These are phyloP conservation scores for Oligophagozyma castellii DNA, from an alignment of 1,139 yeast genomes.

Conservation along the genomic window DNA sequence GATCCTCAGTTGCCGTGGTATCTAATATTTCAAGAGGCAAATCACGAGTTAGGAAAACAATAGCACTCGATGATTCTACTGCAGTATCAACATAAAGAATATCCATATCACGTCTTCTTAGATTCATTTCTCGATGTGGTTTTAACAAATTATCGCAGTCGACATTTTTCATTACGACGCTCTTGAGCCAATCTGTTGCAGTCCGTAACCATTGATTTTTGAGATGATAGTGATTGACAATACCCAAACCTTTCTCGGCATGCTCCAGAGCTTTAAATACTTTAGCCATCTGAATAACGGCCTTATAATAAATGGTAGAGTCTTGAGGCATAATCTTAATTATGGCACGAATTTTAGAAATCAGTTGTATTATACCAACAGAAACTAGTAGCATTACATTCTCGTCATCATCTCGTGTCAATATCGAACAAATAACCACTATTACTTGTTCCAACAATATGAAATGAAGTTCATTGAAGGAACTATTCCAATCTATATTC, in stretches of 20 bases:
- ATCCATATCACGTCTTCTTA: conserved; percentile 31
- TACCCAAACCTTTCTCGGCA: conserved; percentile 31
- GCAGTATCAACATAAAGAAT: conserved; percentile 52
- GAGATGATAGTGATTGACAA: conserved; percentile 40
- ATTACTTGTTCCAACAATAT: conserved; percentile 30
- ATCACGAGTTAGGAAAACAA: conserved; percentile 40
- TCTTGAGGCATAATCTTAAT: conserved; percentile 25
- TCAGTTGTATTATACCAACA: conserved; percentile 27
- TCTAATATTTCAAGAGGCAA: conserved; percentile 51
- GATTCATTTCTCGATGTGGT: conserved; percentile 22
- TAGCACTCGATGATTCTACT: conserved; percentile 47
- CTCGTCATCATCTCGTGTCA: conserved; percentile 27
- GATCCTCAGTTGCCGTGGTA: conserved; percentile 43
- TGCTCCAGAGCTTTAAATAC: conserved; percentile 37
- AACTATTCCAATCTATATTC: conserved; percentile 16
- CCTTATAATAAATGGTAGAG: conserved; percentile 31
- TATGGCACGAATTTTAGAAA: conserved; percentile 27
- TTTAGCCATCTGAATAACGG: conserved; percentile 48
- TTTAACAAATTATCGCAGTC: conserved; percentile 23
- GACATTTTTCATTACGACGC: conserved; percentile 29
- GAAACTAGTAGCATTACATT: conserved; percentile 27
- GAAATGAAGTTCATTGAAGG: conserved; percentile 16
- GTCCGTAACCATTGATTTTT: conserved; percentile 50
- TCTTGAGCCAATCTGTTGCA: conserved; percentile 57
- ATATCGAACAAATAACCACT: conserved; percentile 28